These are phyloP conservation scores for Zymoseptoria passerinii DNA, from an alignment of 2,329 filamentous ascomycete genomes.

Conservation along the genomic window DNA sequence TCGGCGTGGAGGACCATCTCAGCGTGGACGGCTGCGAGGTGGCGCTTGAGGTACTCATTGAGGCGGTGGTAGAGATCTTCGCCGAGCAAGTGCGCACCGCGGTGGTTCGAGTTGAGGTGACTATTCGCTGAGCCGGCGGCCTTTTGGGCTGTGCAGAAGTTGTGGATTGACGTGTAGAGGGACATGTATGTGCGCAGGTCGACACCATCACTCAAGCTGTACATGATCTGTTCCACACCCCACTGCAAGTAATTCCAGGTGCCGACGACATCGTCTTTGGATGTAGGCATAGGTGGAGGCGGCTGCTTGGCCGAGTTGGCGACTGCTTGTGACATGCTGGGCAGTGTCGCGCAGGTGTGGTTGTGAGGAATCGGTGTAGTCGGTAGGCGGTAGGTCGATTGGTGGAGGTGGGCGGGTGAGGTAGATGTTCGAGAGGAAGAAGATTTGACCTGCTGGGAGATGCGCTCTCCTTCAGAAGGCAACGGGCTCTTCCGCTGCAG, in stretches of 20 bases:
- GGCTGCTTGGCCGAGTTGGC: conserved; percentile 8
- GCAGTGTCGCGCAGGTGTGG: neutral
- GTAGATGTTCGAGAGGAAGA: neutral
- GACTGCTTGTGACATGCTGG: conserved; percentile 22
- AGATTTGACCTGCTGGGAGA: neutral
- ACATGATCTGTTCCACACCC: conserved; percentile 90
- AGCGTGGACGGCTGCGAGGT: conserved; percentile 63
- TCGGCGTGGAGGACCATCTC: conserved; percentile 74
- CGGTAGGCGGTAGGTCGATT: neutral
- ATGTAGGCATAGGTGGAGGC: conserved; percentile 27
- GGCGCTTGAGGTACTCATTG: conserved; percentile 70
- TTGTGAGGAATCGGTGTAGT: neutral
- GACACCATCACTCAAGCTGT: conserved; percentile 80
- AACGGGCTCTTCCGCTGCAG: neutral
- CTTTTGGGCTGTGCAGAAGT: conserved; percentile 98
- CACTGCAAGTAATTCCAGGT: conserved; percentile 77
- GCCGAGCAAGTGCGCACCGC: conserved; percentile 84
- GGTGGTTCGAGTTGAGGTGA: conserved; percentile 49
- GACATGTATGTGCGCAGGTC: conserved; percentile 98
- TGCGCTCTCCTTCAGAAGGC: neutral
- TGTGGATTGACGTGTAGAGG: conserved; percentile 94
- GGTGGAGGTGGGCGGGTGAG: conserved; percentile 2
- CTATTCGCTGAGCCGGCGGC: conserved; percentile 52
- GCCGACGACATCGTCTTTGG: conserved; percentile 33
- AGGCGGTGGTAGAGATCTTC: conserved; percentile 94